These are phyloP conservation scores for Physocladia obscura DNA, from an alignment of 192 early-diverging fungal genomes.

Conservation along the genomic window DNA sequence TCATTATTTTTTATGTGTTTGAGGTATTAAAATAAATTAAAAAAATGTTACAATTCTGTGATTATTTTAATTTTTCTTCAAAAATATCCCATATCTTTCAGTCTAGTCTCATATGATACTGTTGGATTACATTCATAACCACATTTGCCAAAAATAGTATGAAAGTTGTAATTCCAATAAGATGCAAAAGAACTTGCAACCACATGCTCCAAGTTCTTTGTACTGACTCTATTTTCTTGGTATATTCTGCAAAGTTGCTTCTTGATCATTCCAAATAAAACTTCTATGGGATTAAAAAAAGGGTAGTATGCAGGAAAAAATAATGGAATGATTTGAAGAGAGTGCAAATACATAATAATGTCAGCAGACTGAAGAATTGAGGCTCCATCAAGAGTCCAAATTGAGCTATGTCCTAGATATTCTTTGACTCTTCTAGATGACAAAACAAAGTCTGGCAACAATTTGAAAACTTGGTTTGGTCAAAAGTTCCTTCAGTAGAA, in stretches of 20 bases:
- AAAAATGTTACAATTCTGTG: background rate
- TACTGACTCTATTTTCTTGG: background rate
- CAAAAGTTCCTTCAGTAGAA: conserved; percentile 8
- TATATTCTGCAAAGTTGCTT: background rate
- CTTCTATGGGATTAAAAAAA: too few relatives aligned
- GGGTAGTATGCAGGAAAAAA: background rate
- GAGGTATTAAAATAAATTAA: background rate
- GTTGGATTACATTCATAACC: too few relatives aligned
- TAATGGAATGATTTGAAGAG: background rate
- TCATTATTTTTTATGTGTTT: background rate
- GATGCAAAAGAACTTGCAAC: too few relatives aligned
- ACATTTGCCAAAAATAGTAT: too few relatives aligned
- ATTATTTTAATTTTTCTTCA: background rate
- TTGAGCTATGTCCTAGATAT: too few relatives aligned
- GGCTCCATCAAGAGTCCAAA: background rate
- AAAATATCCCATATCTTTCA: background rate
- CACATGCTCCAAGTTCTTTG: background rate
- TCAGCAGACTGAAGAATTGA: background rate
- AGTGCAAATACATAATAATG: background rate
- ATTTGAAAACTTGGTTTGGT: too few relatives aligned
- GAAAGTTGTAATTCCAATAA: too few relatives aligned
- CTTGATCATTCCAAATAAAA: too few relatives aligned
- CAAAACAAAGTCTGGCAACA: too few relatives aligned
- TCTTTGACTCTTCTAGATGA: too few relatives aligned
- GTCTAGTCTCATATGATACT: too few relatives aligned